Base-by-base conservation (phyloP, 2,329 filamentous ascomycete species). In the Metarhizium humberi region DNA sequence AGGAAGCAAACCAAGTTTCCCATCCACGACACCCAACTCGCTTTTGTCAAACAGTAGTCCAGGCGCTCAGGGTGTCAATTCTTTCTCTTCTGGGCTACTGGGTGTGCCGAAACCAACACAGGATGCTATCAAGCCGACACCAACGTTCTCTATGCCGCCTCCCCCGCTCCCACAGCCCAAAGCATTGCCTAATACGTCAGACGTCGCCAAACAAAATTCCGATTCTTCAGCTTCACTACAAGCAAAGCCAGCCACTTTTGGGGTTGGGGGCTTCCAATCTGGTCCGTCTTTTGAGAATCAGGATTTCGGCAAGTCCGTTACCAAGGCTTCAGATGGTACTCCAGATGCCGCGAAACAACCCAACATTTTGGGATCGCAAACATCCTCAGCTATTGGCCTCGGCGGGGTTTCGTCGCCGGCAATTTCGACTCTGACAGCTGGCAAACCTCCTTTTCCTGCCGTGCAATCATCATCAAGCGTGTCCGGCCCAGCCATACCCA, bases 81-180 rank as follows among this genome's bases (percentile, higher is more conserved):
- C 48, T 14, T 49, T 40, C 36, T n/a, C 48, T n/a, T 13, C 14
- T 20, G 47, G 14, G 7, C 25, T 25, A 10, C 25, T 32, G 14
- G 13, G 34, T 25, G 20, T 52, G 6, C 25, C 58, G n/a, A 56
- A 45, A 25, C 48, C 38, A 47, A 53, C 36, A 54, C 36, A 29
- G 13, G 51, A 14, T 18, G 42, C 3, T 51, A 32, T 16, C 60
- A 57, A 54, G 51, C 47, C n/a, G 52, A 50, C 10, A 13, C 36
- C 52, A n/a, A 55, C 54, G 14, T 4, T 50, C 14, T 43, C 16
- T 16, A 57, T 57, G 56, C 54, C 56, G 10, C 56, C 56, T 6
- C 56, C 56, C 20, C 43, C 56, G 3, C 64, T 54, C 8, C 58
- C 63, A 16, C 45, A 49, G 5, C 34, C 47, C 10, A 53, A 53